Base-by-base conservation (phyloP, 495 filamentous ascomycete genomes). In the Acidiella bohemica region DNA sequence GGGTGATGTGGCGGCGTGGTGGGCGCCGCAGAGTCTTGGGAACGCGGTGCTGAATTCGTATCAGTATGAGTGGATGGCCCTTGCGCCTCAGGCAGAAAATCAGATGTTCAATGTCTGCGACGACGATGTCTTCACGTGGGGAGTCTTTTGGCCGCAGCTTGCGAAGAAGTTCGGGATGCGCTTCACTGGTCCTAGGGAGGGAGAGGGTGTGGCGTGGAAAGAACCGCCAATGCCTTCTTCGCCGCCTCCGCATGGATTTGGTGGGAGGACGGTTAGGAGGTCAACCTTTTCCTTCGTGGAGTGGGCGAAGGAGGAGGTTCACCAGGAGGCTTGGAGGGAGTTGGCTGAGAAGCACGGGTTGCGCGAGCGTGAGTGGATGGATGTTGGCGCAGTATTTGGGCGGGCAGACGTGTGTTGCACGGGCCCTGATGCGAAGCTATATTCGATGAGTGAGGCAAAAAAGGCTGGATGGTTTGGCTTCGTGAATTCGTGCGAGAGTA, bases 31-130 rank as follows among this genome's bases (percentile, higher is more conserved):
- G 28, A 55, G 55, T 18, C 50, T 62, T 19, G 63, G 56, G 18
- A 59, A 49, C 9, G 64, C 58, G 0, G 34, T 50, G 45, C 37
- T 70, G 36, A 67, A 67, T 33, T 59, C 54, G 5, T 66, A 66
- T 34, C 53, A 67, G 27, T 59, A 58, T 19, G 69, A 72, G 51
- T 75, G 67, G 68, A 53, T 59, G 0, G 67, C 59, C 9, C 50
- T 72, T 21, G 59, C 50, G 0, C 50, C 41, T 0, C 36, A 32
- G 1, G 57, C 61, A 4, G 54, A 39, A 35, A 59, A 67, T 21
- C 47, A 71, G 47, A 59, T 56, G 14, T 66, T 72, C 47, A 70
- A 69, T 46, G 56, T 59, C 13, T 47, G 54, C 12, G 64, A 73
- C 39, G 59, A 60, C 16, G 46, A 48, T 26, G 46, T 53, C 6